Base-by-base conservation (phyloP, 2,329 filamentous ascomycete species). In the Colletotrichum sp. region DNA sequence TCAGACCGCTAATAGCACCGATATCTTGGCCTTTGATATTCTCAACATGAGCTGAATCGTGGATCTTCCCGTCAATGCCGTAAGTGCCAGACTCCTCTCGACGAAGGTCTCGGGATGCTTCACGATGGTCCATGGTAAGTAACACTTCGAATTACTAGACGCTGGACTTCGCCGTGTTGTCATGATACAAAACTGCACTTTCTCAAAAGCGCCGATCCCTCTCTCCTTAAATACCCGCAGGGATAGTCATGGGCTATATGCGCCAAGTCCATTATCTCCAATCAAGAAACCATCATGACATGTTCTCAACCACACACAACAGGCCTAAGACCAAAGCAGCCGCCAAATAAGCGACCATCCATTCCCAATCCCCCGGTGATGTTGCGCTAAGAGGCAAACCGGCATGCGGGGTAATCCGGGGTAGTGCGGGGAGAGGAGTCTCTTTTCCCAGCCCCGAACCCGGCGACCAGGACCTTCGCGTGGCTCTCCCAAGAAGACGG, bases 321-420 rank as follows among this genome's bases (percentile, higher is more conserved):
- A 58, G 52, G 34, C 32, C 52, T 60, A 58, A 55, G 38, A 58
- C 32, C n/a, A 13, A 38, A 28, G 16, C 16, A 43, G 21, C 21
- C 21, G 12, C 52, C 12, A 24, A 38, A 18, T 13, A 38, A n/a
- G 36, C 43, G 32, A 38, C 32, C 10, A 55, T 58, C 10, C 36
- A 56, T 38, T 24, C 69, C 43, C 43, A 28, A n/a, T 48, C 16
- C 30, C 28, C 32, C 8, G 60, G n/a, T 28, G 30, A 64, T 36
- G 34, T 16, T 58, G 30, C 30, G 24, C 24, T 21, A 52, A 30
- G 30, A 56, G 32, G 60, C n/a, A 16, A 38, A 10, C 24, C 8
- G 15, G 32, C 9, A 66, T 66, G 68, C 62, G 68, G 69, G 66
- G 66, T 48, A 75, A 48, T 66, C 64, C 70, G 68, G 73, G 73